A percentile compares a stretch with the other conserved stretches of the same genome.
Conservation (phyloP, 2,329 filamentous ascomycete species). For the Clarireedia sp. region DNA sequence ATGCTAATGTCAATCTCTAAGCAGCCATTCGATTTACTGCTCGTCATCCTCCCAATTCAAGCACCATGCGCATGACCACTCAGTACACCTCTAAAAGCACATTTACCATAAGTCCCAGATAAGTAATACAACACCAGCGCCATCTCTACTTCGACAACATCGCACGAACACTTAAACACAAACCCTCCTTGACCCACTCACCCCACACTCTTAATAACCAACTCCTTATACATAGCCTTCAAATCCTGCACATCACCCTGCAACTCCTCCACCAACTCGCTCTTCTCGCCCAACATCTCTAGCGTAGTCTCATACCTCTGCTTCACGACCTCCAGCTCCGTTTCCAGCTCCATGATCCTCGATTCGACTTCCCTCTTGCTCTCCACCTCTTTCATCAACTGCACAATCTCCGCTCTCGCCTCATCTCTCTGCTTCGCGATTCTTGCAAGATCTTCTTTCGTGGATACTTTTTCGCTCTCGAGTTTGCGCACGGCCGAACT, state of each 20-base stretch:
- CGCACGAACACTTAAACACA: no score
- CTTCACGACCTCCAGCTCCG: slow-evolving; percentile 60
- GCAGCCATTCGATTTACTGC: no score
- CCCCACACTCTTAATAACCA: slow-evolving; percentile 43
- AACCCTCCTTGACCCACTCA: not conserved
- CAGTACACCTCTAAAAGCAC: no score
- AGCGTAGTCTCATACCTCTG: slow-evolving; percentile 81
- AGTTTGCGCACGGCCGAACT: slow-evolving; percentile 84
- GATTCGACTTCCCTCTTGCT: slow-evolving; percentile 52
- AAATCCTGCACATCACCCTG: slow-evolving; percentile 82
- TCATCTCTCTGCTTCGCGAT: slow-evolving; percentile 84
- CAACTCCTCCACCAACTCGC: slow-evolving; percentile 87
- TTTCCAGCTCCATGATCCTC: slow-evolving; percentile 58
- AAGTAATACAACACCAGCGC: no score
- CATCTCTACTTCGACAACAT: no score
- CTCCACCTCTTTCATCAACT: slow-evolving; percentile 80
- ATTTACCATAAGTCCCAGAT: no score
- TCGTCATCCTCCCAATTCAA: no score
- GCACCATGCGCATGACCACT: no score
- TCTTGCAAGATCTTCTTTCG: slow-evolving; percentile 76
- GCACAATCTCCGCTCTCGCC: slow-evolving; percentile 82
- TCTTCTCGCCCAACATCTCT: slow-evolving; percentile 95
- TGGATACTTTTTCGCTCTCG: slow-evolving; percentile 83
- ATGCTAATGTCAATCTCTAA: no score
- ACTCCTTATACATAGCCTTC: slow-evolving; percentile 91